A percentile compares a stretch with the other conserved stretches of the same genome.
Evolutionary conservation across 805 yeast species (phyloP).

Genomic region (Barnettozyma wickerhamii): DNA sequence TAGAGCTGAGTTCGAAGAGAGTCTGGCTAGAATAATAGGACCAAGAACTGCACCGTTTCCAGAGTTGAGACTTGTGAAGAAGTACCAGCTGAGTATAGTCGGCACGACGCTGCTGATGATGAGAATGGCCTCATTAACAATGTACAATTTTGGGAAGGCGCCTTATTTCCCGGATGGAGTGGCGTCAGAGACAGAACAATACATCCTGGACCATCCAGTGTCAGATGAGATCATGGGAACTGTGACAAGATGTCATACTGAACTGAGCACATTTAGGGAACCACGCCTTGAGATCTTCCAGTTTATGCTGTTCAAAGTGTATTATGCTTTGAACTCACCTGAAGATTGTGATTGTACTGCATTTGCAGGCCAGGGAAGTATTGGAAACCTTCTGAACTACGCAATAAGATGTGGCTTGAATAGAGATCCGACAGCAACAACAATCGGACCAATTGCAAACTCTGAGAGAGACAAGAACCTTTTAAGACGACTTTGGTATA

Average conservation of each 20-base stretch:
- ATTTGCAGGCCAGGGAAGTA: slow-evolving; percentile 12
- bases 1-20: slow-evolving; percentile 13
- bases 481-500: slow-evolving; percentile 25
- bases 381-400: slow-evolving; percentile 21
- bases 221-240: slow-evolving; percentile 9
- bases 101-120: slow-evolving; percentile 20
- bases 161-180: not conserved
- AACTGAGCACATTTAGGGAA: slow-evolving; percentile 13
- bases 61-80: slow-evolving; percentile 15
- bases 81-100: slow-evolving; percentile 15
- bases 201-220: slow-evolving; percentile 19
- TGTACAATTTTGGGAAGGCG: slow-evolving; percentile 19
- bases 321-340: slow-evolving; percentile 17
- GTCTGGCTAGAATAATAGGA: slow-evolving; percentile 17
- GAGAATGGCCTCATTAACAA: slow-evolving; percentile 20
- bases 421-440: slow-evolving; percentile 17
- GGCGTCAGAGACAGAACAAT: slow-evolving; percentile 10
- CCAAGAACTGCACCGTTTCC: slow-evolving; percentile 4
- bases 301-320: slow-evolving; percentile 14
- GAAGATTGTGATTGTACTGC: slow-evolving; percentile 24
- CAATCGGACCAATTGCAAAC: not conserved
- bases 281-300: slow-evolving; percentile 18
- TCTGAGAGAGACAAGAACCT: slow-evolving; percentile 13
- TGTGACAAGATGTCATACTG: slow-evolving; percentile 13
- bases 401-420: slow-evolving; percentile 19